Conservation (phyloP, 2,329 filamentous ascomycete species). For the Penicillium sp. region DNA sequence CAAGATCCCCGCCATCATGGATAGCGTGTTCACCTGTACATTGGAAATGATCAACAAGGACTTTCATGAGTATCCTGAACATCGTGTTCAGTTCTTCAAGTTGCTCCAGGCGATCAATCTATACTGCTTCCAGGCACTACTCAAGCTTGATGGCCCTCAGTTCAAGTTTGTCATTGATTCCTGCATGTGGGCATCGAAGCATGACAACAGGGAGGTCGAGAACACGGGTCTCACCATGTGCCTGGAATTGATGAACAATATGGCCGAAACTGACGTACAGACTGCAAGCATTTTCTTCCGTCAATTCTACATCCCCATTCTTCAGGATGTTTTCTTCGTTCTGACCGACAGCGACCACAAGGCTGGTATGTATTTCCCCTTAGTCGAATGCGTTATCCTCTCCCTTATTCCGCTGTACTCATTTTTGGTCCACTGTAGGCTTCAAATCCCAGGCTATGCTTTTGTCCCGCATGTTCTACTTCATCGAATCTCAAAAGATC, state of each 20-base stretch:
- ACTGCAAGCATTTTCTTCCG: conserved; percentile 97
- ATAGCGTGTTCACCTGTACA: conserved; percentile 97
- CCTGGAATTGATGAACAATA: conserved; percentile 94
- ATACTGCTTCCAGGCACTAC: conserved; percentile 90
- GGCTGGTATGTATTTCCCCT: conserved; percentile 57
- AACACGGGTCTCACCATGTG: conserved; percentile 97
- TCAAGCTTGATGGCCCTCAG: conserved; percentile 91
- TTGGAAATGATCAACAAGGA: conserved; percentile 99
- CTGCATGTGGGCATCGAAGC: conserved; percentile 99
- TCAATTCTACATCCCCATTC: conserved; percentile 91
- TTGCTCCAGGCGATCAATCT: conserved; percentile 93
- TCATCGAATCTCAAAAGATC: conserved; percentile 87
- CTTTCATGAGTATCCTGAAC: conserved; percentile 98
- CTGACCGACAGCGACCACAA: conserved; percentile 98
- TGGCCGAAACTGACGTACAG: conserved; percentile 82
- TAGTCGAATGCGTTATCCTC: neutral
- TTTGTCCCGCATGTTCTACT: conserved; percentile 92
- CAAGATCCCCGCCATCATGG: conserved; percentile 95
- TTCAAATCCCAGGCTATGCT: conserved; percentile 98
- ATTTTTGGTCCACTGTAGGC: conserved; percentile 42
- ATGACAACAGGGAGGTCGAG: conserved; percentile 97
- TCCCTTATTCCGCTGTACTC: neutral
- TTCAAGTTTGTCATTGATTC: conserved; percentile 99
- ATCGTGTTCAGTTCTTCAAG: conserved; percentile 99
- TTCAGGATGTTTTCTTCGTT: conserved; percentile 98